Evolutionary conservation across 2,329 filamentous ascomycete genomes (phyloP), one percentile per base, ranked within the genome.

Genomic region (Cladophialophora exuberans): DNA sequence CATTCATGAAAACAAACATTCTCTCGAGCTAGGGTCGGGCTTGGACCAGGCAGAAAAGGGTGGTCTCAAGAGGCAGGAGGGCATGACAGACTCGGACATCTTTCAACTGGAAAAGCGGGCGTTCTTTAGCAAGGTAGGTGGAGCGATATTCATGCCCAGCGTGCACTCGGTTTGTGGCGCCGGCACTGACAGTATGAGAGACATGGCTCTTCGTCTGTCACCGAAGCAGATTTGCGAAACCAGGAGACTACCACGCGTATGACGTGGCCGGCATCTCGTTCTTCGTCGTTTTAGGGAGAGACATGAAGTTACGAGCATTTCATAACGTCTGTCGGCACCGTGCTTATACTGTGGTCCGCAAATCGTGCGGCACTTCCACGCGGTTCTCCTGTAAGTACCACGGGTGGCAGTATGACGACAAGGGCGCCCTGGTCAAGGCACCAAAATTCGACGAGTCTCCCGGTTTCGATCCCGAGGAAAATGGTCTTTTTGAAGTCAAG

Each of bases 261-360:
- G 73, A 79, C 10, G 67, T 83, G 4, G 80, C 82, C 5, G 81
- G 78, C 10, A 84, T 79, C 67, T 73, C 80, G 20, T 81, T 85
- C 65, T 70, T 85, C 62, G 67, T 84, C 9, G 71, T 75, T 48
- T 70, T 70, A n/a, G 79, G 83, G 62, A 74, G 77, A 20, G 70
- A 78, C 10, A 75, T 75, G n/a, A 73, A 74, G 4, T 77, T 84
- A 67, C 79, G 82, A 54, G 82, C 76, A 13, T 85, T 85, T 66
- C 83, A 85, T 70, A 85, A 86, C 63, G 74, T 85, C 30, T 85
- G 83, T 68, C 72, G 83, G 1, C 83, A 85, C 66, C 75, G 83
- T 5, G 83, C 83, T 18, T 86, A 80, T 63, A 80, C 82, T 0
- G 76, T 85, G 6, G 80, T 83, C 6, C 75, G 72, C 3, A 74